These are phyloP conservation scores for Sporothrix euskadiensis DNA, from an alignment of 2,329 filamentous ascomycete genomes.

Conservation along the genomic window DNA sequence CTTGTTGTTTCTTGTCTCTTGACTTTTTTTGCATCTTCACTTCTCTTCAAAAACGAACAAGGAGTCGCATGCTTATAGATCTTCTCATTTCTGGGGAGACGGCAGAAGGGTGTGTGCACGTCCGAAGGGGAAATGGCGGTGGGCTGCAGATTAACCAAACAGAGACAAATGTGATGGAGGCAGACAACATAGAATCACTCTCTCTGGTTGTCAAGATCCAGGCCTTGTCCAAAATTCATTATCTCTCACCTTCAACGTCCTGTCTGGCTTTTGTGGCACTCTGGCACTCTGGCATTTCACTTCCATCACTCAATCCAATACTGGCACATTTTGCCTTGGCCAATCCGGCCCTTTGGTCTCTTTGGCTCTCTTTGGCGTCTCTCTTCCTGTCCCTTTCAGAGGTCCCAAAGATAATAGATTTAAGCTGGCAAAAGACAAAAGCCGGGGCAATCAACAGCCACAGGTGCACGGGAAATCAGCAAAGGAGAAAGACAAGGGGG, in stretches of 20 bases:
- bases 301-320: background rate
- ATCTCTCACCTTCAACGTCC: background rate
- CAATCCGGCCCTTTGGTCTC: background rate
- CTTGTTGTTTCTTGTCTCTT: background rate
- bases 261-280: background rate
- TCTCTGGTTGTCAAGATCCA: background rate
- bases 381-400: background rate
- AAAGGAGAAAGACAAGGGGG: background rate
- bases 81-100: background rate
- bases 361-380: background rate
- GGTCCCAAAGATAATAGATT: background rate
- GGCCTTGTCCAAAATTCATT: background rate
- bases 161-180: background rate
- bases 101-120: background rate
- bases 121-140: background rate
- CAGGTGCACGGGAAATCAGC: background rate
- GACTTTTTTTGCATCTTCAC: background rate
- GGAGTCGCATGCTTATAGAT: conserved; percentile 17
- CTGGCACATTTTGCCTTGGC: background rate
- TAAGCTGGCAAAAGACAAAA: conserved; percentile 3
- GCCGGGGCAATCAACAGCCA: background rate
- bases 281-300: background rate
- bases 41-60: conserved; percentile 12
- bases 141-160: background rate
- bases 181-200: background rate